phyloP scores from a whole-genome alignment of 2,329 filamentous ascomycete genomes.

The Cordyceps militaris region DNA sequence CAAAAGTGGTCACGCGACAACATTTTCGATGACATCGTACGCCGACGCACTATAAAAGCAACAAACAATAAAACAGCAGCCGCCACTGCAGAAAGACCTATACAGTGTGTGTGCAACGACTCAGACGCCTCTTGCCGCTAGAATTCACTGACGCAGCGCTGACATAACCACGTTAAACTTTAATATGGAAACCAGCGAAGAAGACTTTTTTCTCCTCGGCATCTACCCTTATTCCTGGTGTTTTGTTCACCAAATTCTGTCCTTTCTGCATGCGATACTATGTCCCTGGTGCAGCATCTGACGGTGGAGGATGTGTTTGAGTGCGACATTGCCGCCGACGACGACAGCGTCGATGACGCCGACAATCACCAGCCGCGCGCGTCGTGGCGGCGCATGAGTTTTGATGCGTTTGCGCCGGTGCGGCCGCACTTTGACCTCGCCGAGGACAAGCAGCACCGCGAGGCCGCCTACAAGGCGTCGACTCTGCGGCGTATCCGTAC shows the following conservation, averaged over 20 bases:
- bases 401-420: not conserved
- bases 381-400: constrained; percentile 10
- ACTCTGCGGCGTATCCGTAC: not conserved
- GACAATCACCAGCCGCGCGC: not conserved
- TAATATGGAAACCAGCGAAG: not conserved
- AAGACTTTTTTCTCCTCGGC: not conserved
- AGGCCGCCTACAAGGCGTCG: constrained; percentile 7
- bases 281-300: constrained; percentile 7
- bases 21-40: too few species aligned
- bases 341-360: not conserved
- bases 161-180: not conserved
- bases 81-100: not conserved
- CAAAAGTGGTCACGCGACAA: too few species aligned
- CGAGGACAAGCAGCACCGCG: not conserved
- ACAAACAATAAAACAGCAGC: too few species aligned
- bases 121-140: too few species aligned
- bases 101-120: too few species aligned
- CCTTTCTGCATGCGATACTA: not conserved
- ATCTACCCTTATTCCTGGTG: not conserved
- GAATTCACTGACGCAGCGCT: not conserved
- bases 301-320: constrained; percentile 1
- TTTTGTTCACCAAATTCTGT: too few species aligned
- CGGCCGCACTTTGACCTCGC: not conserved
- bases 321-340: not conserved
- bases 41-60: too few species aligned